Evolutionary conservation across 805 yeast genomes (phyloP).

Genomic region (Jamesozyma lodderae): DNA sequence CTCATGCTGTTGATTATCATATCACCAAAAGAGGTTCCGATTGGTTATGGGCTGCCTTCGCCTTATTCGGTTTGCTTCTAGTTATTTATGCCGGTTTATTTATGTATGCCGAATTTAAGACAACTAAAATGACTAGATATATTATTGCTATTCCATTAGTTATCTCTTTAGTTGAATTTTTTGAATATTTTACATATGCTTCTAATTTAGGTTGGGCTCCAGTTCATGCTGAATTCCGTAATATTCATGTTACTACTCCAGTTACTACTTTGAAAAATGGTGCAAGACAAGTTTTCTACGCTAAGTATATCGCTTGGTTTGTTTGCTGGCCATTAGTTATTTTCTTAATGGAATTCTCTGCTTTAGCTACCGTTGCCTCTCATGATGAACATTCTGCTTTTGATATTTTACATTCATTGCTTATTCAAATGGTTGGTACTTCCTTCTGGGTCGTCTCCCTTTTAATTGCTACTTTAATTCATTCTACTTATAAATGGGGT

Average conservation of each 20-base stretch:
- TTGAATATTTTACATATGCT: constrained; percentile 38
- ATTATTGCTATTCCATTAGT: constrained; percentile 32
- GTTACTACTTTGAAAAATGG: constrained; percentile 18
- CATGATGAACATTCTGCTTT: neutral
- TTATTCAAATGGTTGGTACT: constrained; percentile 35
- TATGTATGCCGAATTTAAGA: constrained; percentile 15
- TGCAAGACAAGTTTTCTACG: constrained; percentile 38
- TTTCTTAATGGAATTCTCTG: constrained; percentile 18
- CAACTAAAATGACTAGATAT: constrained; percentile 17
- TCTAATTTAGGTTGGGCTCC: constrained; percentile 39
- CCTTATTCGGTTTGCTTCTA: constrained; percentile 23
- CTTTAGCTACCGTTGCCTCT: neutral
- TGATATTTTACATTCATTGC: constrained; percentile 7
- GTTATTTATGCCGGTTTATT: constrained; percentile 16
- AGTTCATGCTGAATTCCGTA: constrained; percentile 34
- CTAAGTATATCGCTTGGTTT: constrained; percentile 38
- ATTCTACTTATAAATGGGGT: constrained; percentile 59
- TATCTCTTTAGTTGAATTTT: constrained; percentile 32
- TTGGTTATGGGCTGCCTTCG: constrained; percentile 60
- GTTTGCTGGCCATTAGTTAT: constrained; percentile 37
- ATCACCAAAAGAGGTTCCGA: constrained; percentile 52
- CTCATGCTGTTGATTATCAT: constrained; percentile 39
- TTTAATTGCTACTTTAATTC: constrained; percentile 47
- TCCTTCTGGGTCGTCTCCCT: constrained; percentile 45
- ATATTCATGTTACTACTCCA: constrained; percentile 29